Base-by-base conservation (phyloP, 805 yeast genomes). In the Wickerhamiella sorbophila region DNA sequence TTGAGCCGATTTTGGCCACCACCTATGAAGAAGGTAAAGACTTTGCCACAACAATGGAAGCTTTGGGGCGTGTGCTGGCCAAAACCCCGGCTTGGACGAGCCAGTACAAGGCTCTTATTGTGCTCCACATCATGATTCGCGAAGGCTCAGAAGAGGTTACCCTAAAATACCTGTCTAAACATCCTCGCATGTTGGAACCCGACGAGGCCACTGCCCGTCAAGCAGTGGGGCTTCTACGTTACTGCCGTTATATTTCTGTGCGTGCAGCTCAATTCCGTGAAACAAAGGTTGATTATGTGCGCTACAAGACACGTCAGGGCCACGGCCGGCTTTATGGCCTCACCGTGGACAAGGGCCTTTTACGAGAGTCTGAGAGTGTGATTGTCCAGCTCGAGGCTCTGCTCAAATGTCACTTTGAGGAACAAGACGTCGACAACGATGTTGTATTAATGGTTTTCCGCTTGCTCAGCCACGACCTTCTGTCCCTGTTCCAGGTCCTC, bases 121-220 rank as follows among this genome's bases (percentile, higher is more conserved):
- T 88, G 27, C 57, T 82, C 21, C 98, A 91, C 65, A 75, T 86
- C 38, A 77, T 91, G 87, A 75, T 88, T 36, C 74, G 95, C 40
- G 97, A 91, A 56, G 97, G 97, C 17, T 86, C 81, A 45, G 71
- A 67, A 37, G 77, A 83, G 53, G 78, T 74, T n/a, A 73, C 87
- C 0, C 66, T 88, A 49, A 61, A 70, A 33, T 86, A 69, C 61
- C 65, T 74, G 44, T 61, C 72, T 44, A 60, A 62, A 14, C 69
- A 67, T 50, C 71, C 69, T 38, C 66, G 69, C 44, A 70, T 70
- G 64, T 69, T 74, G 56, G 71, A 69, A 49, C 67, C 60, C 52
- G 70, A 48, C 42, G 50, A 48, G 47, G 56, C 52, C 22, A 50
- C 44, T 20, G 52, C 44, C 40, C 53, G 48, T 40, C 63, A 45